Base-by-base conservation (phyloP, 2,329 filamentous ascomycete genomes). In the Tolypocladium endophyticum region DNA sequence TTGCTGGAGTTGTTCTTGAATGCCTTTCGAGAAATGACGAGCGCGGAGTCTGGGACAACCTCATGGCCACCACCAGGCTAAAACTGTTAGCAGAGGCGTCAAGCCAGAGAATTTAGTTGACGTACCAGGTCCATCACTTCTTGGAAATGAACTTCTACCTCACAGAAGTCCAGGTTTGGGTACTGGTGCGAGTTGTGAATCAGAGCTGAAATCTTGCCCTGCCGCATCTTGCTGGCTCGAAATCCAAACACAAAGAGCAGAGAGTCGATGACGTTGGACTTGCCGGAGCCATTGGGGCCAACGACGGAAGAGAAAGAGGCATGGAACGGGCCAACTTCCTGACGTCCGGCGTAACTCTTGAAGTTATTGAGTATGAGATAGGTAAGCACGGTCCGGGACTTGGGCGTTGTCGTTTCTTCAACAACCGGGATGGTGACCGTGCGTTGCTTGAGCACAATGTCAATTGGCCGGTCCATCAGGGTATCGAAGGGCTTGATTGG, bases 1-100 rank as follows among this genome's bases (percentile, higher is more conserved):
- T 94, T 96, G 83, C 93, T 97, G 12, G 90, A 88, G 74, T 97
- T 99, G 76, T 97, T 99, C 73, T 92, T 94, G 83, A 99, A 99
- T 0, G 92, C 94, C 70, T 87, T 88, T 68, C 94, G 86, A 9
- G 94, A 97, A 65, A 99, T 89, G 61, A 97, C 80, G 58, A 99
- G 80, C 60, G 89, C 85, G 20, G 93, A 96, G 68, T 94, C 82
- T 45, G 92, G 90, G 55, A 97, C 85, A 18, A 92, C 80, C 68
- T 92, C 85, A 60, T 87, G 84, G 47, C 84, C 85, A 55, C 91
- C 91, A 20, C 81, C 86, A 12, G 90, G 87, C 82, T 85, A 56
- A 25, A 6, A 20, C 11, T 43, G 66, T 77, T 64, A 76, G 71
- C 60, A 45, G 23, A 4, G 1, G 5, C 18, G 23, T 11, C 9